These are phyloP conservation scores for Pythium phragmiticola DNA, from an alignment of 352 stramenopile species.

Conservation along the genomic window DNA sequence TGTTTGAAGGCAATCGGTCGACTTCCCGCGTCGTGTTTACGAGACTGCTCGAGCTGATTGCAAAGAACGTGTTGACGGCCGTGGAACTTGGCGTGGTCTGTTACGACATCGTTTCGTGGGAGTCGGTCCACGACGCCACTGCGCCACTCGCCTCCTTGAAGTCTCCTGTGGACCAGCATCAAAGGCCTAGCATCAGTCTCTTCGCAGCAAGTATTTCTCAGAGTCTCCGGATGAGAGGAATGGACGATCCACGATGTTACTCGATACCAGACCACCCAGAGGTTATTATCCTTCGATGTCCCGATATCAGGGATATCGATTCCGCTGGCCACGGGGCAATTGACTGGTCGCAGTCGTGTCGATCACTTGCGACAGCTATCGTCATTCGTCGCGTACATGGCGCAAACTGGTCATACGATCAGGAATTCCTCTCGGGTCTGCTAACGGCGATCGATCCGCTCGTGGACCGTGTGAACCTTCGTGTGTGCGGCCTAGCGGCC, in stretches of 20 bases:
- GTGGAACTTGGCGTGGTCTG: constrained; percentile 39
- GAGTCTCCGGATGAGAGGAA: neutral
- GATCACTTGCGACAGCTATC: constrained; percentile 31
- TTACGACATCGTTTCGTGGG: constrained; percentile 13
- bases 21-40: constrained; percentile 42
- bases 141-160: constrained; percentile 5
- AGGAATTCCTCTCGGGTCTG: constrained; percentile 49
- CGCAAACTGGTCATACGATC: constrained; percentile 55
- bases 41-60: constrained; percentile 35
- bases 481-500: constrained; percentile 45
- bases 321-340: neutral
- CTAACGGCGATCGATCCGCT: constrained; percentile 45
- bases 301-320: constrained; percentile 16
- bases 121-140: neutral
- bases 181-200: neutral
- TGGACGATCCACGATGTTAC: constrained; percentile 10
- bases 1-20: constrained; percentile 65
- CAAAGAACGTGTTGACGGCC: constrained; percentile 41
- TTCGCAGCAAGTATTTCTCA: constrained; percentile 3
- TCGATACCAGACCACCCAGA: constrained; percentile 18
- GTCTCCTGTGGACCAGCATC: neutral
- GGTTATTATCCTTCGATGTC: constrained; percentile 22
- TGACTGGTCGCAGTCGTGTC: constrained; percentile 6
- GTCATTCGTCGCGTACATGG: constrained; percentile 47
- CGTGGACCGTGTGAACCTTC: constrained; percentile 42